These are phyloP conservation scores for Echites panduratus DNA, from an alignment of 257 asterid species.

Conservation along the genomic window DNA sequence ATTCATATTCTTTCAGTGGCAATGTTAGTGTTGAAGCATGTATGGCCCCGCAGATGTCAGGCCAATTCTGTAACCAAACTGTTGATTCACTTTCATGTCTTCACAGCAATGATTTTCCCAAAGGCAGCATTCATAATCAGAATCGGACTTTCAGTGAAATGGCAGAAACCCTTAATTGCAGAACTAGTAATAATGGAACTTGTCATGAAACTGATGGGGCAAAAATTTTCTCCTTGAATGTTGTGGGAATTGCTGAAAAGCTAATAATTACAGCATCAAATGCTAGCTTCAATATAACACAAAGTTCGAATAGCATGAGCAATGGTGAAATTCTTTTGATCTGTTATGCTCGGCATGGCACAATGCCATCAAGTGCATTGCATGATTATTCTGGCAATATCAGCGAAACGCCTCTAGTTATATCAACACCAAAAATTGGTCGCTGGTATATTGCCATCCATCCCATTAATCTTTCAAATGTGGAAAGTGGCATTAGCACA, in stretches of 20 bases:
- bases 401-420: constrained; percentile 51
- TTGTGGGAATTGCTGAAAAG: constrained; percentile 55
- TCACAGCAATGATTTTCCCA: constrained; percentile 33
- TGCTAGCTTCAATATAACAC: constrained; percentile 35
- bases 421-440: constrained; percentile 67
- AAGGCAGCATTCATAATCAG: constrained; percentile 20
- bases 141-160: constrained; percentile 19
- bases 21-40: constrained; percentile 89
- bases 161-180: constrained; percentile 45
- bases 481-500: constrained; percentile 17
- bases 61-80: constrained; percentile 86
- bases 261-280: constrained; percentile 47
- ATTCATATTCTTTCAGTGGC: constrained; percentile 56
- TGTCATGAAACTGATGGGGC: constrained; percentile 47
- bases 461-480: constrained; percentile 40
- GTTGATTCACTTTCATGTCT: constrained; percentile 56
- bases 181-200: constrained; percentile 35
- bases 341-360: constrained; percentile 64
- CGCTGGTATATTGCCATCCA: constrained; percentile 70
- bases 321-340: constrained; percentile 31
- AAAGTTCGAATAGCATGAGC: constrained; percentile 31
- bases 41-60: constrained; percentile 45
- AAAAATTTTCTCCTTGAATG: constrained; percentile 50
- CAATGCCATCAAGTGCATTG: constrained; percentile 42
- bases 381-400: constrained; percentile 73